Conservation (phyloP, 2,329 filamentous ascomycete species). For the Aspergillus udagawae region DNA sequence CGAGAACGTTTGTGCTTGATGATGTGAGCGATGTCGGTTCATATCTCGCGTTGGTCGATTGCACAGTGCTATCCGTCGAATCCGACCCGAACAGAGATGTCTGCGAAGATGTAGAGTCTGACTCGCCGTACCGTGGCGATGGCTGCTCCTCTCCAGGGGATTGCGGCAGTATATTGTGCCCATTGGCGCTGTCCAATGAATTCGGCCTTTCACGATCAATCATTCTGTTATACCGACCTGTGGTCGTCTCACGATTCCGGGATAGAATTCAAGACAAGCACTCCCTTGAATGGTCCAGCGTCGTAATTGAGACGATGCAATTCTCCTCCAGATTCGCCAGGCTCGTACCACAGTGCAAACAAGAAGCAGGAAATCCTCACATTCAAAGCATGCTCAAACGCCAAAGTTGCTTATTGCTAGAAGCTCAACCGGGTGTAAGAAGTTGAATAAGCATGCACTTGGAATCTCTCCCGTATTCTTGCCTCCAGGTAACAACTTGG, state of each 20-base stretch:
- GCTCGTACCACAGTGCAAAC: neutral
- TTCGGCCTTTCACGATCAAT: neutral
- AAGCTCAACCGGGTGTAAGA: neutral
- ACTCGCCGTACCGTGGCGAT: neutral
- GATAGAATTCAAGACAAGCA: neutral
- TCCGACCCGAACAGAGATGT: neutral
- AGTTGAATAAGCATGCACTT: neutral
- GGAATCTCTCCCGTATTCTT: neutral
- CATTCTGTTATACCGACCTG: neutral
- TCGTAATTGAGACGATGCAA: neutral
- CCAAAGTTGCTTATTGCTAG: neutral
- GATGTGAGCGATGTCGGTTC: neutral
- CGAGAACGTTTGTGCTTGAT: neutral
- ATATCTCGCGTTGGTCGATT: neutral
- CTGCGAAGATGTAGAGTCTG: neutral
- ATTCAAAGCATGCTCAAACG: neutral
- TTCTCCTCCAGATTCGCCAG: neutral
- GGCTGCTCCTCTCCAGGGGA: neutral
- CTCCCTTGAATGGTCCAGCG: neutral
- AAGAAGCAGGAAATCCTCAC: neutral
- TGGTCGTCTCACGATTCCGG: neutral
- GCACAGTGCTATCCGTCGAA: neutral
- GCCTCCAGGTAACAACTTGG: neutral
- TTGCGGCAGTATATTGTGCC: neutral
- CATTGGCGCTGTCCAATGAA: neutral